A percentile compares a stretch with the other conserved stretches of the same genome.
These are phyloP conservation scores for Penicillium diatomitis DNA, from an alignment of 495 filamentous ascomycete genomes.

Conservation along the genomic window DNA sequence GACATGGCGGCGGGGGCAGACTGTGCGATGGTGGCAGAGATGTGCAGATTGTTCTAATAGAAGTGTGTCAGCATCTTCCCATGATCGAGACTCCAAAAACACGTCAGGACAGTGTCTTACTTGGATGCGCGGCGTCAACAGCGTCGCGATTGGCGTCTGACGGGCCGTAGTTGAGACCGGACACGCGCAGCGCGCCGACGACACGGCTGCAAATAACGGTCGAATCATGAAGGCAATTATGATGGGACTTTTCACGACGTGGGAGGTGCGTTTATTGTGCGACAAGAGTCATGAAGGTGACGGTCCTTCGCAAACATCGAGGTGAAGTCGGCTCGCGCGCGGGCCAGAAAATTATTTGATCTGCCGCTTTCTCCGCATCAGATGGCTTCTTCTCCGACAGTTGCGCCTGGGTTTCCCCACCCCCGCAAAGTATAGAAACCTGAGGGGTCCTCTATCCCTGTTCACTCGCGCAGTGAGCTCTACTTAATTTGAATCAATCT, in stretches of 20 bases:
- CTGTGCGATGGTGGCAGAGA: slow-evolving; percentile 4
- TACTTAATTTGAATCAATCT: too few species aligned
- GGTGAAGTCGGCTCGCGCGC: slow-evolving; percentile 1
- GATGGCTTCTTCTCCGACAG: not conserved
- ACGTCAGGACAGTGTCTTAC: not conserved
- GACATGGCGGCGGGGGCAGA: slow-evolving; percentile 12
- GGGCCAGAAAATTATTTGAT: slow-evolving; percentile 9
- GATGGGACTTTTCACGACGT: too few species aligned
- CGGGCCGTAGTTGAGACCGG: slow-evolving; percentile 1
- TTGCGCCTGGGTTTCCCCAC: too few species aligned
- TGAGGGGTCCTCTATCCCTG: too few species aligned
- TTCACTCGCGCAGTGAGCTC: too few species aligned
- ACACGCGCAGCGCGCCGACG: slow-evolving; percentile 10
- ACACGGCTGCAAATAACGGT: slow-evolving; percentile 10
- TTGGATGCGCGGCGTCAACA: slow-evolving; percentile 4
- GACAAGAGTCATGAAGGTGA: too few species aligned
- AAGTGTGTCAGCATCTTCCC: not conserved
- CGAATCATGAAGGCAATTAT: slow-evolving; percentile 4
- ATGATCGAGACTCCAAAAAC: not conserved
- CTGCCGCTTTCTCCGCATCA: slow-evolving; percentile 2
- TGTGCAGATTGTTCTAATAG: slow-evolving; percentile 1
- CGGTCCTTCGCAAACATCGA: not conserved
- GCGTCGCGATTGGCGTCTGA: slow-evolving; percentile 4
- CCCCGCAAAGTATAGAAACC: too few species aligned
- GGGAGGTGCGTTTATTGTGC: not conserved